Conservation (phyloP, 208 protist species). For the Leishmania gerbilli region DNA sequence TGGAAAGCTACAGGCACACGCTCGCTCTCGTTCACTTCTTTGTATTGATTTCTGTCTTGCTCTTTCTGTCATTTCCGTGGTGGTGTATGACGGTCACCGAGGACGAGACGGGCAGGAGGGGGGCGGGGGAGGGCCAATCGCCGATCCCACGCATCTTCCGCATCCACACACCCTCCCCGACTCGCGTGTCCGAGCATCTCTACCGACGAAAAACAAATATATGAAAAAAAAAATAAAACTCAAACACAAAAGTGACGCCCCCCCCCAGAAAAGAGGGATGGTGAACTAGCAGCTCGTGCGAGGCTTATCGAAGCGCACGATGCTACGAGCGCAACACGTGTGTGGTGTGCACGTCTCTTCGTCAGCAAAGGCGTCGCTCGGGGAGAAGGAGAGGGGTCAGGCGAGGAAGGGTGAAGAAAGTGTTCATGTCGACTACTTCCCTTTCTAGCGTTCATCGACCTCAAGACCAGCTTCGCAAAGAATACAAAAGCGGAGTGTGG, state of each 20-base stretch:
- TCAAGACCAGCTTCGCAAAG: not conserved
- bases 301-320: not conserved
- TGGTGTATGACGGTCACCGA: not conserved
- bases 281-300: not conserved
- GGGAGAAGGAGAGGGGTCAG: not conserved
- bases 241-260: too few species aligned
- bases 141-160: not conserved
- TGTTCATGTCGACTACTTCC: not conserved
- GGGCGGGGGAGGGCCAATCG: not conserved
- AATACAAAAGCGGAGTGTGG: not conserved
- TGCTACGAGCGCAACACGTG: not conserved
- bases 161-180: not conserved
- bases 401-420: not conserved
- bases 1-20: not conserved
- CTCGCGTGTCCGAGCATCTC: slow-evolving; percentile 1
- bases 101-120: not conserved
- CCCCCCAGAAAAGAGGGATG: not conserved
- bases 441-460: too few species aligned
- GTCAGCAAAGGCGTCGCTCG: not conserved
- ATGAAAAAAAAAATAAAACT: not conserved
- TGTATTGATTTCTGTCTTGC: not conserved
- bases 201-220: slow-evolving; percentile 7
- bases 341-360: not conserved
- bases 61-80: slow-evolving; percentile 9
- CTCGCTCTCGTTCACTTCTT: not conserved